These are phyloP conservation scores for Synchytrium microbalum DNA, from an alignment of 371 early-diverging fungal species.

Conservation along the genomic window DNA sequence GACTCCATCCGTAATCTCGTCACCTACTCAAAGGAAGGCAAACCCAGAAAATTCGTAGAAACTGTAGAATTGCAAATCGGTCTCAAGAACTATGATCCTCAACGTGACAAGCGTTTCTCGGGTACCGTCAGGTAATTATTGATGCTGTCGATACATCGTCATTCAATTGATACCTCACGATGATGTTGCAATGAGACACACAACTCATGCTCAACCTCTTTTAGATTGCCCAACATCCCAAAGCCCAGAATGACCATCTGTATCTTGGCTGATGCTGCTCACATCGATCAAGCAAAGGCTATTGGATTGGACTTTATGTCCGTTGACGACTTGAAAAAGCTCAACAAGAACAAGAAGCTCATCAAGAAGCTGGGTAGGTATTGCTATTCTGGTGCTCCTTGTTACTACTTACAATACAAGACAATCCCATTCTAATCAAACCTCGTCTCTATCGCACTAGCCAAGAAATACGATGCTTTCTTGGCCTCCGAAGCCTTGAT, in stretches of 20 bases:
- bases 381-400: slow-evolving; percentile 29
- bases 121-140: slow-evolving; percentile 74
- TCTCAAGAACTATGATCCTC: slow-evolving; percentile 99
- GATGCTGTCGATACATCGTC: not conserved
- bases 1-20: slow-evolving; percentile 63
- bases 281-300: slow-evolving; percentile 91
- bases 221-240: slow-evolving; percentile 83
- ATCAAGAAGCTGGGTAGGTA: slow-evolving; percentile 96
- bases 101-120: slow-evolving; percentile 98
- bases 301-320: slow-evolving; percentile 89
- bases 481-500: slow-evolving; percentile 95
- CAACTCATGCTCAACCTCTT: not conserved
- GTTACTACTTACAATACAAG: no score
- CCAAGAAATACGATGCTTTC: slow-evolving; percentile 90
- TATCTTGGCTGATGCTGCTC: slow-evolving; percentile 95
- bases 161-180: no score
- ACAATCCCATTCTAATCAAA: no score
- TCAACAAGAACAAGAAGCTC: slow-evolving; percentile 98
- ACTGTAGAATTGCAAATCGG: slow-evolving; percentile 97
- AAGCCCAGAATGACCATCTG: slow-evolving; percentile 90
- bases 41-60: slow-evolving; percentile 89
- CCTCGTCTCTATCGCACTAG: slow-evolving; percentile 10
- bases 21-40: slow-evolving; percentile 64
- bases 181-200: not conserved
- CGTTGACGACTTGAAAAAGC: slow-evolving; percentile 97